Conservation (phyloP, 257 asterid species). For the Schizonepeta tenuifolia region DNA sequence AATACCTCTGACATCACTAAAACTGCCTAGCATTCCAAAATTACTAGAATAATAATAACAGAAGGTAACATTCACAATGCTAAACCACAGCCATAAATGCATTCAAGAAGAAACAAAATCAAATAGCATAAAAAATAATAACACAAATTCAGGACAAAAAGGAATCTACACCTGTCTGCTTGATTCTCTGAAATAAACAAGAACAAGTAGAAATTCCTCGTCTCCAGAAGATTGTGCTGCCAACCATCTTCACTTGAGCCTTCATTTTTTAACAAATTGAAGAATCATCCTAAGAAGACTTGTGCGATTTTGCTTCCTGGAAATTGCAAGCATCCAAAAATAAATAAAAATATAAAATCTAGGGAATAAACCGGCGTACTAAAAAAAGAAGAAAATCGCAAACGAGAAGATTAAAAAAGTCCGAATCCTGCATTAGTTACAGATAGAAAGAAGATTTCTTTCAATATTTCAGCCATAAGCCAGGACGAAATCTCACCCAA, state of each 20-base stretch:
- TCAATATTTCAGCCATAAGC: not conserved
- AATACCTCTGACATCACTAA: not conserved
- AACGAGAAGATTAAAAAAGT: not conserved
- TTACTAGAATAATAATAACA: not conserved
- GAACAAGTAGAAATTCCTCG: constrained; percentile 64
- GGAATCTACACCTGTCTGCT: constrained; percentile 66
- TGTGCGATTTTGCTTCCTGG: constrained; percentile 10
- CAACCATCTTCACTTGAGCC: constrained; percentile 39
- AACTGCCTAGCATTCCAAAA: not conserved
- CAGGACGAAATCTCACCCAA: not conserved
- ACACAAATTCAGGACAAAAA: not conserved
- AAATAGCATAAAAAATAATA: constrained; percentile 10
- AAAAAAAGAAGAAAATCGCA: not conserved
- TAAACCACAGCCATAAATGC: not conserved
- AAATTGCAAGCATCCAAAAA: not conserved
- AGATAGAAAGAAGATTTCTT: not conserved
- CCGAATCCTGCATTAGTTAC: not conserved
- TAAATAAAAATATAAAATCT: not conserved
- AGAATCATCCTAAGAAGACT: constrained; percentile 16
- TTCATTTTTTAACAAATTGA: constrained; percentile 25
- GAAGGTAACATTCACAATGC: not conserved
- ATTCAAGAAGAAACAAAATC: not conserved
- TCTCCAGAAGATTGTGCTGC: constrained; percentile 33
- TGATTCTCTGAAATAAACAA: constrained; percentile 55
- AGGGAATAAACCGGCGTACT: not conserved